These are phyloP conservation scores for Cytospora piceicola DNA, from an alignment of 2,329 filamentous ascomycete species.

Conservation along the genomic window DNA sequence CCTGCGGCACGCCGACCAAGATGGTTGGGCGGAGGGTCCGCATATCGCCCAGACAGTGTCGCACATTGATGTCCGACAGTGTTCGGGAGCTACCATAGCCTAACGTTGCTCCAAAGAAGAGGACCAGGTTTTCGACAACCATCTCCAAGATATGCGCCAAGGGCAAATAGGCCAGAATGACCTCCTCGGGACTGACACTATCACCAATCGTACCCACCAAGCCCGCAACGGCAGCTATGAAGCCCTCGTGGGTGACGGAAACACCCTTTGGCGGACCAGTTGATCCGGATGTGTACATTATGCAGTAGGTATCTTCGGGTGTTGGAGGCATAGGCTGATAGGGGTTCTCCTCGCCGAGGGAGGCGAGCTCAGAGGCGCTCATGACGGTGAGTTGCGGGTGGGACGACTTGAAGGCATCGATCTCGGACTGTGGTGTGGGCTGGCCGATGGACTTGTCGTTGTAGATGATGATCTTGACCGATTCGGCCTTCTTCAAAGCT, in stretches of 20 bases:
- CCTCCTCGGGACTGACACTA: constrained; percentile 76
- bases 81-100: constrained; percentile 93
- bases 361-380: constrained; percentile 58
- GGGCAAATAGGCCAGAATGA: constrained; percentile 86
- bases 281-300: constrained; percentile 87
- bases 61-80: constrained; percentile 81
- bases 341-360: constrained; percentile 68
- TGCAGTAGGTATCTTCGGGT: constrained; percentile 79
- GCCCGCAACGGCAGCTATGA: constrained; percentile 83
- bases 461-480: constrained; percentile 65
- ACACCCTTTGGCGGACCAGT: constrained; percentile 90
- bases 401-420: constrained; percentile 60
- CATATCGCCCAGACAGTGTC: constrained; percentile 92
- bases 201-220: constrained; percentile 77
- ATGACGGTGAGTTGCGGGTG: constrained; percentile 58
- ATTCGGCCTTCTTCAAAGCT: constrained; percentile 59
- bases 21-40: constrained; percentile 87
- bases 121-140: constrained; percentile 86
- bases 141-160: constrained; percentile 97
- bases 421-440: constrained; percentile 55
- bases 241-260: constrained; percentile 76
- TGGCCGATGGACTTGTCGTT: constrained; percentile 56
- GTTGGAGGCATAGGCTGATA: constrained; percentile 72
- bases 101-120: constrained; percentile 89
- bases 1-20: constrained; percentile 90